Percentiles rank a stretch among this genome's conserved stretches.
Conservation (phyloP, 2,329 filamentous ascomycete genomes). For the Emmonsia crescens region DNA sequence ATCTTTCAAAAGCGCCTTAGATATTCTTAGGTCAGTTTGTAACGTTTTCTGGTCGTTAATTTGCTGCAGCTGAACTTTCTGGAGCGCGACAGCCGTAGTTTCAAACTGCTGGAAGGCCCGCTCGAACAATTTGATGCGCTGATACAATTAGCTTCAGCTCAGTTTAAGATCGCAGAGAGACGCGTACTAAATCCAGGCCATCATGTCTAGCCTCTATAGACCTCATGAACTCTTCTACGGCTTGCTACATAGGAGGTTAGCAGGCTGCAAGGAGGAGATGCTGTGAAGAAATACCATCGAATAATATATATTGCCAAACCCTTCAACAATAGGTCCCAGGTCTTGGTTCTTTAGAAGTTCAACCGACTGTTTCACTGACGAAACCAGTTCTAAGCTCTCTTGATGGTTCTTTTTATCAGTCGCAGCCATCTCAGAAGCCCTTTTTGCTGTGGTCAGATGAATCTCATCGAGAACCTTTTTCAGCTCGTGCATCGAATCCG, state of each 20-base stretch:
- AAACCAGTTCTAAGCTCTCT: slow-evolving; percentile 20
- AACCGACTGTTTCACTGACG: slow-evolving; percentile 24
- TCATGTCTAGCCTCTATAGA: slow-evolving; percentile 22
- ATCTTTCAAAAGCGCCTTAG: slow-evolving; percentile 15
- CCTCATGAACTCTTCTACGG: slow-evolving; percentile 13
- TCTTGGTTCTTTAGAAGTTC: slow-evolving; percentile 23
- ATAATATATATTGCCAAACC: slow-evolving; percentile 23
- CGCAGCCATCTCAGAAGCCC: slow-evolving; percentile 19
- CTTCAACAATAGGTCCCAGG: slow-evolving; percentile 19
- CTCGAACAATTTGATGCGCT: slow-evolving; percentile 29
- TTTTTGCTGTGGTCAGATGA: slow-evolving; percentile 18
- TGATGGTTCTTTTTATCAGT: slow-evolving; percentile 20
- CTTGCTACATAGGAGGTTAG: slow-evolving; percentile 9
- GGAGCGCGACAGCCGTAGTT: slow-evolving; percentile 22
- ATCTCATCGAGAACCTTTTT: slow-evolving; percentile 4
- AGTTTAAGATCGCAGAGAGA: neutral
- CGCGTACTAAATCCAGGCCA: slow-evolving; percentile 21
- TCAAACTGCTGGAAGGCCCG: slow-evolving; percentile 24
- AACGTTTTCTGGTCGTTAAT: slow-evolving; percentile 19
- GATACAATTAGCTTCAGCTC: neutral
- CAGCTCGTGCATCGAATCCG: slow-evolving; percentile 12
- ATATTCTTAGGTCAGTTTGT: slow-evolving; percentile 13
- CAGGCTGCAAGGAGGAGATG: neutral
- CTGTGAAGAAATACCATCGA: slow-evolving; percentile 22
- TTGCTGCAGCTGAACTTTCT: slow-evolving; percentile 26